Conservation (phyloP, 805 yeast genomes). For the Candida loeiensis region DNA sequence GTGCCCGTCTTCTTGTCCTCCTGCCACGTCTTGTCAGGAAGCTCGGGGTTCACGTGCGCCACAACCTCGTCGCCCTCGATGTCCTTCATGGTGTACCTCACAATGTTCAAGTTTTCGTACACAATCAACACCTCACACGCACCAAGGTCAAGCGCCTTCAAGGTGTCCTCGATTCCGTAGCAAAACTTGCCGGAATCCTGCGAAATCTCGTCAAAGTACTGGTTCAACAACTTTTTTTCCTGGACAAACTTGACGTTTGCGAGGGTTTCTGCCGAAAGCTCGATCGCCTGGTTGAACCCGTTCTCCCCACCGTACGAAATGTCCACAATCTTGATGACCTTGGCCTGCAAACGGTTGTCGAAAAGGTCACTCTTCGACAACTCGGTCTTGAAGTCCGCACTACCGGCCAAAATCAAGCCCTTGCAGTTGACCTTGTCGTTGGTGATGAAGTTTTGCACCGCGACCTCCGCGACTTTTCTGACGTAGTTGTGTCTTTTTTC, state of each 20-base stretch:
- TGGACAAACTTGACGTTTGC: conserved; percentile 97
- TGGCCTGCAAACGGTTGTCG: conserved; percentile 82
- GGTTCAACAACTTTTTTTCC: conserved; percentile 91
- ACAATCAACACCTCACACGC: conserved; percentile 93
- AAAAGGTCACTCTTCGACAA: conserved; percentile 89
- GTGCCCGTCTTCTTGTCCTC: conserved; percentile 82
- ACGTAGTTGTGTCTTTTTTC: conserved; percentile 99
- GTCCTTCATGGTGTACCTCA: conserved; percentile 82
- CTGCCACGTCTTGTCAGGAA: conserved; percentile 71
- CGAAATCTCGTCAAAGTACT: conserved; percentile 94
- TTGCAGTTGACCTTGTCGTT: conserved; percentile 90
- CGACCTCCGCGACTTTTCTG: conserved; percentile 96
- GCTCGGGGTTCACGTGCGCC: conserved; percentile 68
- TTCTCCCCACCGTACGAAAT: conserved; percentile 99
- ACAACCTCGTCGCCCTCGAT: conserved; percentile 74
- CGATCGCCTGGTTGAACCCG: conserved; percentile 99
- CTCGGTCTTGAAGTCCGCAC: conserved; percentile 98
- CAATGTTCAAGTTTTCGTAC: conserved; percentile 82
- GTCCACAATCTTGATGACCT: conserved; percentile 90
- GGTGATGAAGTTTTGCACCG: conserved; percentile 96
- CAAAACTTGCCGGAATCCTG: conserved; percentile 97
- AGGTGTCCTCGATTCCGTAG: conserved; percentile 94
- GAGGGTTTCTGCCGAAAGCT: conserved; percentile 92
- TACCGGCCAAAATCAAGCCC: conserved; percentile 96
- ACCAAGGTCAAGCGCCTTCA: conserved; percentile 94